Base-by-base conservation (phyloP, 2,329 filamentous ascomycete species). In the Pestalotiopsis sp. region DNA sequence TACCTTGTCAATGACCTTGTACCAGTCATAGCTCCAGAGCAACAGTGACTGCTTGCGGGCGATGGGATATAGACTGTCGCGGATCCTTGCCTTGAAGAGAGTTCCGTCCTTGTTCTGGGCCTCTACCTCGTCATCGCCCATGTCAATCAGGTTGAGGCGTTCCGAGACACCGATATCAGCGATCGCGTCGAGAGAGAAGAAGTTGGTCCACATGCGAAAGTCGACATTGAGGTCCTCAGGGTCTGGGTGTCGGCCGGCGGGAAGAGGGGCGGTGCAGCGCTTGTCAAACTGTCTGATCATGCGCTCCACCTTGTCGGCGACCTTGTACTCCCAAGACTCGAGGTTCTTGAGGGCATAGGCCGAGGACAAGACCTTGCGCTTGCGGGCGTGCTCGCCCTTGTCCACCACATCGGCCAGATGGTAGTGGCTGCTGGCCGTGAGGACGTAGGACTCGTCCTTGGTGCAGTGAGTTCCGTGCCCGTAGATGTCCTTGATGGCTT, bases 161-260 rank as follows among this genome's bases (percentile, higher is more conserved):
- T 86, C 82, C 0, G 80, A 83, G 0, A 88, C 78, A 1, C 85
- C 86, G 73, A 89, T 89, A 66, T 88, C 84, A 17, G 84, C 85
- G 65, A 89, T 88, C 2, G 85, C 86, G 68, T 89, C 86, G 14
- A 88, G 78, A 0, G 85, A 86, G 74, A 89, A 88, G 78, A 86
- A 86, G 75, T 87, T 89, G 27, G 82, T 80, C 83, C 83, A 89
- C 5, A 79, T 78, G 4, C 85, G 82, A 67, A 84, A 85, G 72
- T 89, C 84, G 20, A 89, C 78, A 0, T 78, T 84, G 20, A 86
- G 67, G 62, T 86, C 84, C 36, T 77, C 73, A 1, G 78, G 69
- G 4, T 73, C 70, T 0, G 79, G 78, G 20, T 67, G 66, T 4
- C 72, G 72, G 1, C 71, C 73, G 17, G 78, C 72, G 12, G 78